These are phyloP conservation scores for Laguncularia racemosa DNA, from an alignment of 345 rosid genomes.

Conservation along the genomic window DNA sequence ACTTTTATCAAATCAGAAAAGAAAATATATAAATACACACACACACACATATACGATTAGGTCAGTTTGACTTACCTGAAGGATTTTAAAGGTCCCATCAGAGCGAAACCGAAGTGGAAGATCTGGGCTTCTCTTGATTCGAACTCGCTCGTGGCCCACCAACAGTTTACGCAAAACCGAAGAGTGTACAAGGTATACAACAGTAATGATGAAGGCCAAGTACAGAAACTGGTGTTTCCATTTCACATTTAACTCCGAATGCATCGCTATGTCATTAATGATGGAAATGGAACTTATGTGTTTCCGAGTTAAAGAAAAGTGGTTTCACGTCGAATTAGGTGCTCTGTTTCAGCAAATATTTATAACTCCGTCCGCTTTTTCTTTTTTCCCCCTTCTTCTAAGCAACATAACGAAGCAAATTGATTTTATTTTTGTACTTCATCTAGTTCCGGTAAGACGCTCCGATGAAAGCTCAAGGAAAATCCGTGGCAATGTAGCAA, in stretches of 20 bases:
- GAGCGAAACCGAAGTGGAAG: conserved; percentile 74
- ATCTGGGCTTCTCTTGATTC: conserved; percentile 39
- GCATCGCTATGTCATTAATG: too few relatives aligned
- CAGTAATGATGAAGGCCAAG: conserved; percentile 21
- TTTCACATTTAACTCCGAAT: conserved; percentile 12
- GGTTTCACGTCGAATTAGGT: too few relatives aligned
- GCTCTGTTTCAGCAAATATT: too few relatives aligned
- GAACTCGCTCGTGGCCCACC: conserved; percentile 32
- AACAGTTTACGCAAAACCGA: conserved; percentile 28
- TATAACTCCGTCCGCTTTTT: too few relatives aligned
- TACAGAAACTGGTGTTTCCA: conserved; percentile 39
- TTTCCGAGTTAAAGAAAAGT: too few relatives aligned
- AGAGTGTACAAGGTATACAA: conserved; percentile 41
- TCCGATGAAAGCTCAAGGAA: too few relatives aligned
- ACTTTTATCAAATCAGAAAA: conserved; percentile 3
- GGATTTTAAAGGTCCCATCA: conserved; percentile 92
- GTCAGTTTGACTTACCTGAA: conserved; percentile 41
- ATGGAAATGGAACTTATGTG: too few relatives aligned
- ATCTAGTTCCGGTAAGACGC: too few relatives aligned
- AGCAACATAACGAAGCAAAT: too few relatives aligned
- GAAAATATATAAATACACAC: neutral
- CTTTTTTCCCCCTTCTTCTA: too few relatives aligned
- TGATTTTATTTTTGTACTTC: too few relatives aligned
- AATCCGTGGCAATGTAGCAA: too few relatives aligned
- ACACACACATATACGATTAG: neutral